Base-by-base conservation (phyloP, 1,284 basidiomycete genomes). In the Cutaneotrichosporon sp. region DNA sequence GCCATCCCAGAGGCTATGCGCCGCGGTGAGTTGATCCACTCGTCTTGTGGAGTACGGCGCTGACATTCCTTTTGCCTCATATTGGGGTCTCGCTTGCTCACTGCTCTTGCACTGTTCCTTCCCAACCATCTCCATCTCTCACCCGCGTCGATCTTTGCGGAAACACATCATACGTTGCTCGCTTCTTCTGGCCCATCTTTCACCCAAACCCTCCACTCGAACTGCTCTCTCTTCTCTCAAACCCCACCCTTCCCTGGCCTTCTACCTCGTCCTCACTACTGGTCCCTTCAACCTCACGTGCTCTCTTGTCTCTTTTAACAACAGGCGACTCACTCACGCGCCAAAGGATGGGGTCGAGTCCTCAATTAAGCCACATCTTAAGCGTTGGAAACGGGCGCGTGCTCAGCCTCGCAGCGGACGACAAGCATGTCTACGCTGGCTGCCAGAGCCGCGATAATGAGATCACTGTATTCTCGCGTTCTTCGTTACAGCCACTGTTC, bases 381-480 rank as follows among this genome's bases (percentile, higher is more conserved):
- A 76, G 70, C 56, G 78, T 78, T 8, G 78, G 76, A 21, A 67
- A 69, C 18, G 77, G 76, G 0, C 67, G 76, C 22, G 87, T 93
- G 1, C 83, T 94, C 46, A 88, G 89, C 74, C 81, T 95, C 7
- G 89, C 88, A 21, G 87, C 89, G 2, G 88, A 89, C 73, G 85
- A 85, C 5, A 76, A 83, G 6, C 85, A 90, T 73, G 90, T 96
- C 60, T 96, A 90, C 74, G 90, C 89, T 51, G 92, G 92, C 1
- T 90, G 88, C 70, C 92, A 95, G 75, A 87, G 86, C 61, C 83
- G 86, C 63, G 86, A 90, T 72, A 92, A 87, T 63, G 88, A 87
- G 59, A 90, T 91, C 71, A 75, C 83, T 78, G 71, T 79, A 56
- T 95, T 92, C 89, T 88, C 90, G 72, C 87, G 89, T 70, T 79